Evolutionary conservation across 2,329 filamentous ascomycete genomes (phyloP), one percentile per base, ranked within the genome.

Genomic region (Endothia cerciana): DNA sequence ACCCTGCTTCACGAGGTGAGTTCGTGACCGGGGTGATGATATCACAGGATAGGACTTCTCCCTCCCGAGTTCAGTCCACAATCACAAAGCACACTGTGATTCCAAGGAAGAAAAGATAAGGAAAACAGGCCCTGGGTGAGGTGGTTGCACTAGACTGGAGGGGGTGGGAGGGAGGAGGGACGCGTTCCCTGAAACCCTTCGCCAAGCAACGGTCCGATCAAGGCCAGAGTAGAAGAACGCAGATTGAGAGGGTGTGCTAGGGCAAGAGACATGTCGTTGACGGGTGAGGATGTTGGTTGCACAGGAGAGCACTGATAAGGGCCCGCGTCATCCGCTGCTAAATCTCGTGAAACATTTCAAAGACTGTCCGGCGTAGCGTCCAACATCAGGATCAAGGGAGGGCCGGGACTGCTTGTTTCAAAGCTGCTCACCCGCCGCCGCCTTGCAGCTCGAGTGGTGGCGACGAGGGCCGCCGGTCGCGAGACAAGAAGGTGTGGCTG

Each of bases 401-500:
- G 47, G 51, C 17, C 30, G 51, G 51, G 36, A 36, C 51, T 55
- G 30, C 19, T 22, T n/a, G 30, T 36, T 8, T n/a, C 51, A 36
- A n/a, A 19, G 1, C 51, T 19, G 17, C 49, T 51, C 28, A 13
- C 45, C 45, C n/a, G 5, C 4, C 49, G 25, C 25, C 49, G 4
- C 28, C 49, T 10, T 25, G 2, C 45, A 47, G n/a, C 45, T 30
- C 25, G 6, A 55, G 8, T 55, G 17, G 30, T 36, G 51, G 28
- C 36, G 49, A 53, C 49, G 49, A 53, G 15, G 28, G 49, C 25
- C 1, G 28, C 28, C 13, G 10, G 49, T 53, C 22, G 58, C 33
- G 22, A 49, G 22, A 60, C 58, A 33, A 22, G 4, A 47, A 53
- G 22, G 47, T 45, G 60, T 56, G 51, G 51, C 60, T 63, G 51